Evolutionary conservation across 495 filamentous ascomycete genomes (phyloP), one percentile per base, ranked within the genome.

Genomic region (Clavariopsis aquatica): DNA sequence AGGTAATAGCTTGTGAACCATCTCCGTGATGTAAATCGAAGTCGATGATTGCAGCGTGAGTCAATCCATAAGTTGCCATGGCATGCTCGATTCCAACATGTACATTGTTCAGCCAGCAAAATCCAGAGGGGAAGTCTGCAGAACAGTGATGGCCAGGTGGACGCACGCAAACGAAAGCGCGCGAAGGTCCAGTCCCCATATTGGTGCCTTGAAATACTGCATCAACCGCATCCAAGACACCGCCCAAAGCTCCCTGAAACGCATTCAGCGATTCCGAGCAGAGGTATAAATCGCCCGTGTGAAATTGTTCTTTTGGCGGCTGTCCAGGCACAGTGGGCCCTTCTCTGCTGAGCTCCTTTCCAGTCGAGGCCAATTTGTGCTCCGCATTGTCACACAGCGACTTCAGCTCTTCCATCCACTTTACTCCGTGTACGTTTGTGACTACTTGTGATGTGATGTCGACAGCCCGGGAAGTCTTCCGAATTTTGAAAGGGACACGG

Each of bases 31-130:
- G 94, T 6, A 98, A 78, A 74, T 98, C 94, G 71, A 98, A 96
- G 74, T 98, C 94, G 67, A 98, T 85, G 65, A 98, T 98, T 5
- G 92, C 94, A 0, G 92, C 93, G 74, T 98, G 94, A 0, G 92
- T 97, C 43, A 98, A 74, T 7, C 89, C 93, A 71, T 96, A 86
- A 52, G 81, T 84, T 60, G 90, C 82, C 4, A 89, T 86, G 12
- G 87, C 94, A 71, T 97, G 89, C 69, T 93, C 89, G 61, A 98
- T 96, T 0, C 94, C 95, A 31, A 98, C 91, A 72, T 97, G 93
- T 7, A 98, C 91, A 73, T 98, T 98, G 75, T 98, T 98, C 58
- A 98, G 75, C 94, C 94, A 98, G 77, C 94, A 98, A 74, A 98
- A 98, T 1, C 94, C 94, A 1, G 92, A 96, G 0, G 94, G 94